Evolutionary conservation across 1,284 basidiomycete species (phyloP), one percentile per base, ranked within the genome.

Genomic region (Inonotus obliquus): DNA sequence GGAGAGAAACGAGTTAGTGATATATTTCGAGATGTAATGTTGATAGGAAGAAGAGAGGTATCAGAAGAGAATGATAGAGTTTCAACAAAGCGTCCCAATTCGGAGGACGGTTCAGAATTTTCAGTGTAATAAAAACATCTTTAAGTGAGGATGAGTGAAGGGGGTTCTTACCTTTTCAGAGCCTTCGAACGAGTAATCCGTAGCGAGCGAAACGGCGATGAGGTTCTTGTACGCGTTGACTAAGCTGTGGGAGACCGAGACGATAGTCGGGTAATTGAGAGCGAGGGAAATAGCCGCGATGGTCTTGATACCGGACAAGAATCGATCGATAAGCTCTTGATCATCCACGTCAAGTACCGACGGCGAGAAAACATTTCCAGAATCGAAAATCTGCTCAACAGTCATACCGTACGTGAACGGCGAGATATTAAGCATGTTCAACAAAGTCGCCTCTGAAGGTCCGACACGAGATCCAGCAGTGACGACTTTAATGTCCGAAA

Each of bases 181-280:
- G 66, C 89, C 94, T 74, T 97, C 94, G 76, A 98, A 98, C 66
- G 88, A 86, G 86, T 94, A 96, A 61, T 99, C 96, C 69, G 96
- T 98, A 63, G 85, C 89, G 67, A 99, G 79, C 60, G 96, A 90
- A 72, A 99, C 77, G 62, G 93, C 91, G 67, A 99, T 79, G 67
- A 97, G 76, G 84, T 98, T 98, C 90, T 99, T 99, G 92, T 98
- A 99, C 57, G 93, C 85, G 83, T 98, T 98, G 84, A 99, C 94
- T 65, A 99, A 85, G 52, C 91, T 91, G 85, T 99, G 96, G 63
- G 85, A 79, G 69, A 98, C 88, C 62, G 95, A 98, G 68, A 91
- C 95, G 69, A 99, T 80, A 66, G 96, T 99, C 60, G 96, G 96
- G 85, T 96, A 96, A 78, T 94, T 88, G 75, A 96, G 82, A 32